Evolutionary conservation across 495 filamentous ascomycete genomes (phyloP), one percentile per base, ranked within the genome.

Genomic region (Paragyromitra xinjiangensis): DNA sequence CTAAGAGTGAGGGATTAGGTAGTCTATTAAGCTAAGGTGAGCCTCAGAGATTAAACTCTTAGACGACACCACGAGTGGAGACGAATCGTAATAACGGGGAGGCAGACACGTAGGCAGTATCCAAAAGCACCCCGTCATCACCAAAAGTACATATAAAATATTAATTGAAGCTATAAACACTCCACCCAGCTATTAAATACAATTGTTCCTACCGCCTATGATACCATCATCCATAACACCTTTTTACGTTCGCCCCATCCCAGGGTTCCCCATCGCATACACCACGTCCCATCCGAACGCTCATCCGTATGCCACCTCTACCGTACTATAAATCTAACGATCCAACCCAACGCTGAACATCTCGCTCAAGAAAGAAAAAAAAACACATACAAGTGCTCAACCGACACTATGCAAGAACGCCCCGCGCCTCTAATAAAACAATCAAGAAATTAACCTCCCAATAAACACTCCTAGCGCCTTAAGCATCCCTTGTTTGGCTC

Each of bases 401-500:
- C 26, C 44, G 3, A 22, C 29, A 29, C 42, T 24, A 19, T 9
- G 53, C 45, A 75, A 62, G 39, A 73, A 75, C 73, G 69, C 69
- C 73, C 19, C 19, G 37, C 55, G 53, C 72, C 69, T 73, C 5
- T 51, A 50, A 48, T 74, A 75, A 61, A 73, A 26, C n/a, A 58
- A 51, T 9, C 55, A 45, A 59, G 26, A 62, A 70, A 64, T 1
- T 19, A 22, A 39, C 12, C 59, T 37, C 59, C 16, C 34, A 56
- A 67, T 9, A 78, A 70, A 37, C 39, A 7, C 48, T 14, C 58
- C 22, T 29, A 59, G 19, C 8, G 14, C 22, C 55, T 34, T 77
- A 80, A 45, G 74, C 53, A 44, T 81, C 79, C 39, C 16, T 39
- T 6, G 65, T 73, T 44, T 81, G 80, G 5, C 68, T 70, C 14